These are phyloP conservation scores for Coriolopsis trogii DNA, from an alignment of 1,284 basidiomycete genomes.

Conservation along the genomic window DNA sequence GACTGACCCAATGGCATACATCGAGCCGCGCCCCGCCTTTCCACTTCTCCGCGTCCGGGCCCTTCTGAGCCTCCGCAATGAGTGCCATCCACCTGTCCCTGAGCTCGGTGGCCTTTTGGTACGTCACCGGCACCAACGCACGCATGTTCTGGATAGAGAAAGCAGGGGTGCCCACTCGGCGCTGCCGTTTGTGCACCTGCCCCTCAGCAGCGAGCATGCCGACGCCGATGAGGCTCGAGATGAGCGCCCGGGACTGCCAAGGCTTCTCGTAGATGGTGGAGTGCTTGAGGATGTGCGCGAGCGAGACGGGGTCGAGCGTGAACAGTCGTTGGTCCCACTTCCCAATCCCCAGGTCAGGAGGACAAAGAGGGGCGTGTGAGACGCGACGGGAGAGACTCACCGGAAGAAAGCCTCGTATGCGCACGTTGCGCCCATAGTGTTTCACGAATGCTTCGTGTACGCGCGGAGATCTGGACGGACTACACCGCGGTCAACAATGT, in stretches of 20 bases:
- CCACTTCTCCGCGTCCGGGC: conserved; percentile 20
- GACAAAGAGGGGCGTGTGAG: not conserved
- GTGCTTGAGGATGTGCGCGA: conserved; percentile 71
- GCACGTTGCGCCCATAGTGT: conserved; percentile 46
- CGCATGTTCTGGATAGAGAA: conserved; percentile 78
- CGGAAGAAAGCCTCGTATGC: conserved; percentile 64
- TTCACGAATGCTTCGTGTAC: conserved; percentile 55
- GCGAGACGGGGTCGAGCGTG: conserved; percentile 73
- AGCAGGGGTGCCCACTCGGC: conserved; percentile 74
- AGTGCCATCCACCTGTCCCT: conserved; percentile 60
- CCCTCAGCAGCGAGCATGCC: conserved; percentile 82
- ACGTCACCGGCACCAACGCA: conserved; percentile 69
- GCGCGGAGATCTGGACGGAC: conserved; percentile 56
- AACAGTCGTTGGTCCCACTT: conserved; percentile 80
- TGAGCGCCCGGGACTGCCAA: conserved; percentile 72
- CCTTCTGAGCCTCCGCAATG: conserved; percentile 30
- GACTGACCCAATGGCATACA: conserved; percentile 72
- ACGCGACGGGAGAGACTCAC: conserved; percentile 42
- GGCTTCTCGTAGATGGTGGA: conserved; percentile 77
- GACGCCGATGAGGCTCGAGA: conserved; percentile 73
- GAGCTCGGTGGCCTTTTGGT: conserved; percentile 66
- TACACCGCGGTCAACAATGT: conserved; percentile 29
- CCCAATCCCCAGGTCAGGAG: conserved; percentile 12
- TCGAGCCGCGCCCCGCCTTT: conserved; percentile 49
- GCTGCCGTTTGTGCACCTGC: conserved; percentile 70